phyloP scores from a whole-genome alignment of 345 rosid species.

The Citropsis articulata region DNA sequence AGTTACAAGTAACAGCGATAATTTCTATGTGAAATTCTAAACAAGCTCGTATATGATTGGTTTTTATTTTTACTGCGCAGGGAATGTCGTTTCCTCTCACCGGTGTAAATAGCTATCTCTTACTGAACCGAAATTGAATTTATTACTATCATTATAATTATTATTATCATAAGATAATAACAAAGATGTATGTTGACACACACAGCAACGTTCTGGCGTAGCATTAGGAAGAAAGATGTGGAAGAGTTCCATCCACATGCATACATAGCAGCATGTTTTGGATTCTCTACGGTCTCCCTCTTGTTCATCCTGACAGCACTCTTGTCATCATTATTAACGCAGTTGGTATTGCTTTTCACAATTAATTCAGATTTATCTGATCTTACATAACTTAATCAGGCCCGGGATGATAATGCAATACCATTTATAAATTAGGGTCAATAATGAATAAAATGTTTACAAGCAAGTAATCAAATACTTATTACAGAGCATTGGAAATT shows the following conservation, averaged over 20 bases:
- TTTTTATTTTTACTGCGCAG: no score
- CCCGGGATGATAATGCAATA: no score
- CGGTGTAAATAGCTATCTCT: constrained; percentile 19
- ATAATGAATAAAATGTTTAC: no score
- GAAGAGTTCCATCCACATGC: constrained; percentile 43
- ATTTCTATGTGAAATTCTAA: no score
- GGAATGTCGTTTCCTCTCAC: constrained; percentile 39
- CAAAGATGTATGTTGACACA: background rate
- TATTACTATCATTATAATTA: no score
- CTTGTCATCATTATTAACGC: constrained; percentile 42
- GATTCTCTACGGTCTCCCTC: constrained; percentile 40
- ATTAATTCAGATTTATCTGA: no score
- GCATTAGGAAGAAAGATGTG: constrained; percentile 35
- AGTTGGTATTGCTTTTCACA: constrained; percentile 21
- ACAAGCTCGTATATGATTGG: background rate
- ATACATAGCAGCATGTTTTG: constrained; percentile 34
- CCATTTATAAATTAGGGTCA: no score
- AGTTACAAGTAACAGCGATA: no score
- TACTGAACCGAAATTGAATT: background rate
- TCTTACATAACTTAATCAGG: no score
- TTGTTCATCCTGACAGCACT: constrained; percentile 34
- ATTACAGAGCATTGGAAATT: constrained; percentile 17
- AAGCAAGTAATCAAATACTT: background rate
- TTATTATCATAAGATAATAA: no score
- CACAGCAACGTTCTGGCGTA: constrained; percentile 42